Base-by-base conservation (phyloP, 352 stramenopile genomes). In the Phytophthora cactorum region DNA sequence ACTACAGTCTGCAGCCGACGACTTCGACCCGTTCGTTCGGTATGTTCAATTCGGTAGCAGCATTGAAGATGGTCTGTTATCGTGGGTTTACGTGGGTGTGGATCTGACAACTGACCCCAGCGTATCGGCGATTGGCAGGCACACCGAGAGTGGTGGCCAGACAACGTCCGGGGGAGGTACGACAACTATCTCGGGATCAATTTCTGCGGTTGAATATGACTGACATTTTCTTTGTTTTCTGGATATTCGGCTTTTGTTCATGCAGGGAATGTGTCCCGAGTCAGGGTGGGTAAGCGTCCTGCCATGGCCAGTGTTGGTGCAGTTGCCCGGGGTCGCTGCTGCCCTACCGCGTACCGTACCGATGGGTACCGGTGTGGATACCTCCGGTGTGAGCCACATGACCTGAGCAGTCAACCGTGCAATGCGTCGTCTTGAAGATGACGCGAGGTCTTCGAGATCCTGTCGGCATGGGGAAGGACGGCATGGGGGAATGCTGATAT, bases 71-170 rank as follows among this genome's bases (percentile, higher is more conserved):
- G 66, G 60, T 10, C 14, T 74, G 32, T 25, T 74, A 41, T 50
- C 68, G 12, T 75, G 68, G 68, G 72, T 72, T 43, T 60, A 55
- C 2, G 55, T 70, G n/a, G 63, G 63, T 25, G 55, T 70, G 39
- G 63, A 70, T 22, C 66, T 66, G 55, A 66, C 55, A 5, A 60
- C 60, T 25, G 55, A 60, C 25, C 32, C 49, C 25, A 66, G 39
- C 10, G 57, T 70, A 28, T 54, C 63, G 0, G 25, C 44, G 4
- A 55, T 43, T 47, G 50, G 63, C 1, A 66, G 25, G 9, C 57
- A 53, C 32, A 70, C 47, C 25, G 55, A 39, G 17, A 22, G 34
- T n/a, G 55, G 56, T 17, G 43, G 64, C 25, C 34, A 43, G 11
- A 17, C 51, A 50, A 49, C 57, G 29, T 36, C 58, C 0, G 44